Evolutionary conservation across 2,329 filamentous ascomycete genomes (phyloP), one percentile per base, ranked within the genome.

Genomic region (Hypomyces rosellus): DNA sequence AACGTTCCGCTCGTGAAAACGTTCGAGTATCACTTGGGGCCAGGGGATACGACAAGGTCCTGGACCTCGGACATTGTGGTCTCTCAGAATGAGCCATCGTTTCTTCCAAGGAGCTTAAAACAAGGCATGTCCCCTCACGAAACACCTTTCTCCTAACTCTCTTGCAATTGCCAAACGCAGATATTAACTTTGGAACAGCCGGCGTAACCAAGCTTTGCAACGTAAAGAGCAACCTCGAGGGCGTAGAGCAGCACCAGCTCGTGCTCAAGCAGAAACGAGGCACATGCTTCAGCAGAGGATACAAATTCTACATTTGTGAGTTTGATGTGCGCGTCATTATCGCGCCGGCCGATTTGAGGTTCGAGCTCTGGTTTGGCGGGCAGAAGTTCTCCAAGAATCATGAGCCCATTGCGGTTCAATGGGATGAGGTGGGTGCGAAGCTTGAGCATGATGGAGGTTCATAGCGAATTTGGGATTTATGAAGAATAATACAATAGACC

Each of bases 271-370:
- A 70, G 41, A 69, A 70, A 42, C 54, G 65, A 3, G 58, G 63
- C 2, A 62, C 58, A 0, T 64, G 66, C 15, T 66, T 70, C 46
- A 57, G 57, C 7, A 61, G 59, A 14, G 65, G 69, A 8, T 61
- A 64, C 46, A 66, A 61, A 37, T 74, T 65, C 48, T 74, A 69
- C 40, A 54, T 70, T 4, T 71, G 68, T 42, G 62, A 62, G 6
- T 74, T 74, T 46, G 75, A 78, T 45, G 72, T 83, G 0, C 72
- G 78, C 49, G 77, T 80, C 4, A 68, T 80, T 34, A 74, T 78
- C 3, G 78, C 76, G 1, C 72, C 76, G 1, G 74, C 81, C 0
- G 80, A 84, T 50, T 63, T 84, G 34, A 59, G 63, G 5, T 74
- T 74, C 42, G 69, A 72, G 52, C 54, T 74, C 3, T 75, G 71